Conservation (phyloP, 176 grass and related monocot genomes). For the barley (Hordeum vulgare) region DNA sequence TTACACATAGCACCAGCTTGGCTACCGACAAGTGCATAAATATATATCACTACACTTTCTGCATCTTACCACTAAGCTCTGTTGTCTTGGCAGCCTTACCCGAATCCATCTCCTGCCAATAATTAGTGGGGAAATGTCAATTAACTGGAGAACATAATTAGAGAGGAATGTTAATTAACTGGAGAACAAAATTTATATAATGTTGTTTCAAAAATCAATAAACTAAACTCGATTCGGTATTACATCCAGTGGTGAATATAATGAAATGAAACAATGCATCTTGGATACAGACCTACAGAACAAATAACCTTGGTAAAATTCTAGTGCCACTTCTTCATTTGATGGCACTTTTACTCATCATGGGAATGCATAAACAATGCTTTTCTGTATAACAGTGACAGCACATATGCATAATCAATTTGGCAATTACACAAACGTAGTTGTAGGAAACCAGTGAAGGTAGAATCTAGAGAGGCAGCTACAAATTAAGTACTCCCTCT, state of each 20-base stretch:
- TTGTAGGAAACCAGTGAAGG: neutral
- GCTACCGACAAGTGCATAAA: neutral
- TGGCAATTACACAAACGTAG: neutral
- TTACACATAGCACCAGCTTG: slow-evolving; percentile 4
- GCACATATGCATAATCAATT: neutral
- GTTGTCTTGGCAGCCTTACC: neutral
- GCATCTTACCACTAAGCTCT: neutral
- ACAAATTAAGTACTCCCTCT: neutral
- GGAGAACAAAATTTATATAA: neutral
- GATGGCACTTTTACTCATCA: neutral
- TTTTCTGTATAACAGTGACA: neutral
- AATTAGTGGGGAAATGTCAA: neutral
- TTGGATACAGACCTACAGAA: neutral
- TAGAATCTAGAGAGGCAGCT: neutral
- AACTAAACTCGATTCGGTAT: neutral
- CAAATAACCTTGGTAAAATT: neutral
- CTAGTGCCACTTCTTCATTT: neutral
- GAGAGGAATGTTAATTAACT: neutral
- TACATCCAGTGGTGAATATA: neutral
- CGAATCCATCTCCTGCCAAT: slow-evolving; percentile 19
- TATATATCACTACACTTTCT: slow-evolving; percentile 8
- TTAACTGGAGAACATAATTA: neutral
- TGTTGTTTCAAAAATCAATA: neutral
- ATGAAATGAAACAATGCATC: neutral
- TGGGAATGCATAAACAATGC: neutral